phyloP scores from a whole-genome alignment of 1,284 basidiomycete genomes.

The Moesziomyces globuligerus region DNA sequence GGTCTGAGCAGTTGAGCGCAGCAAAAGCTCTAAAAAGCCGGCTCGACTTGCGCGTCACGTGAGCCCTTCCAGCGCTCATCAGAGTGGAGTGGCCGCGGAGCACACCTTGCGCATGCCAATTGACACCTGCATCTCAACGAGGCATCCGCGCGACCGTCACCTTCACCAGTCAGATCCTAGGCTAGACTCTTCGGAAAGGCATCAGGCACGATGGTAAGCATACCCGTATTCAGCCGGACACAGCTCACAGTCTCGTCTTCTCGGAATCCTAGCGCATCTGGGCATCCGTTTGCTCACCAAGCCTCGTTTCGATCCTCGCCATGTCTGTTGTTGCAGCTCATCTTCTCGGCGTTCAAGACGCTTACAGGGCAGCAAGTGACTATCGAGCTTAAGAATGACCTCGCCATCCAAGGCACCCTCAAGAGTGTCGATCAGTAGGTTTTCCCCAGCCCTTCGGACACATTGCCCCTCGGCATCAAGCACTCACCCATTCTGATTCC shows the following conservation, averaged over 20 bases:
- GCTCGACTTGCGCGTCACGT: constrained; percentile 18
- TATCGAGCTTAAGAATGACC: constrained; percentile 98
- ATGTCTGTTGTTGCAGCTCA: constrained; percentile 81
- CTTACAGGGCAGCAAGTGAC: constrained; percentile 90
- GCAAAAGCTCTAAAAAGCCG: constrained; percentile 2
- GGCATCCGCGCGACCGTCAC: not conserved
- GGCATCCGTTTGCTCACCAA: not conserved
- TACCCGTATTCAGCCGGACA: too few species aligned
- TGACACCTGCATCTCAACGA: constrained; percentile 2
- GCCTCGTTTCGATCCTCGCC: not conserved
- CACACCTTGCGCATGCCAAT: constrained; percentile 17
- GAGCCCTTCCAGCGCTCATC: constrained; percentile 4
- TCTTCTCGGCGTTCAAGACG: constrained; percentile 99
- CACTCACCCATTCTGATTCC: too few species aligned
- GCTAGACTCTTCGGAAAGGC: not conserved
- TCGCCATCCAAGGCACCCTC: constrained; percentile 93
- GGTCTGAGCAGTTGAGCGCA: constrained; percentile 9
- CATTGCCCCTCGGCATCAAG: not conserved
- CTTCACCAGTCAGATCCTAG: not conserved
- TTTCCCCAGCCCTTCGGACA: not conserved
- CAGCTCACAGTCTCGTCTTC: not conserved
- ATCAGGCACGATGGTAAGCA: not conserved
- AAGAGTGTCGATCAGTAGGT: constrained; percentile 93
- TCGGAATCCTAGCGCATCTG: constrained; percentile 1
- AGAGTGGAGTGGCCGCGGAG: constrained; percentile 23